phyloP scores from a whole-genome alignment of 2,329 filamentous ascomycete genomes.

The Paecilomyces sp. region DNA sequence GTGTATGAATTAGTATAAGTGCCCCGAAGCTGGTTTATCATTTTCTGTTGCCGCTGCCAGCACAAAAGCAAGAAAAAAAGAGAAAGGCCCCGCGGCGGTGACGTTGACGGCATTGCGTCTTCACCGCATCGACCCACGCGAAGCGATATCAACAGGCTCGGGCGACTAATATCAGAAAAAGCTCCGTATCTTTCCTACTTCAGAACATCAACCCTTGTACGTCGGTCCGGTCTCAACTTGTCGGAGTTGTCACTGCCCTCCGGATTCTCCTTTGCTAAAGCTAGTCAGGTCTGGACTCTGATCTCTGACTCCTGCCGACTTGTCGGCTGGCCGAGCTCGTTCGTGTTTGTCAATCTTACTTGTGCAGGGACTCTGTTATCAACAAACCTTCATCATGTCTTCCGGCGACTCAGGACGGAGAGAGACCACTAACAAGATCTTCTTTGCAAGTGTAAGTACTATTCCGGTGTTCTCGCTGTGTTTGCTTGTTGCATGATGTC shows the following conservation, averaged over 20 bases:
- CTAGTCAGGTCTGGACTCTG: not conserved
- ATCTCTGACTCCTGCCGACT: not conserved
- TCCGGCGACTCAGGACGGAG: slow-evolving; percentile 19
- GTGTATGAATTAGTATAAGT: not conserved
- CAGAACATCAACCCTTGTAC: slow-evolving; percentile 5
- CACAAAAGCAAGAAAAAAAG: not conserved
- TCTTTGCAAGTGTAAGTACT: slow-evolving; percentile 27
- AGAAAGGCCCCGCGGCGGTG: slow-evolving; percentile 11
- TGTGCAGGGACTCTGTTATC: not conserved
- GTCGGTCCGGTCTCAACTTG: slow-evolving; percentile 13
- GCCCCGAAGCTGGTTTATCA: no score
- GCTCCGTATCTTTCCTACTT: not conserved
- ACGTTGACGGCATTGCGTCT: slow-evolving; percentile 14
- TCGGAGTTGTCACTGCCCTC: not conserved
- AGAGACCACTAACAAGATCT: slow-evolving; percentile 27
- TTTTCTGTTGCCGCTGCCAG: not conserved
- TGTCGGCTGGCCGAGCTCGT: slow-evolving; percentile 5
- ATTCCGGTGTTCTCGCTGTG: slow-evolving; percentile 1
- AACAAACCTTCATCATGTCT: slow-evolving; percentile 18
- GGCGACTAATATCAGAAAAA: not conserved
- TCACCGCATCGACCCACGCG: slow-evolving; percentile 15
- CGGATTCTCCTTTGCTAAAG: not conserved
- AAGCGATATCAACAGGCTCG: not conserved
- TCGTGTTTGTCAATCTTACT: not conserved
- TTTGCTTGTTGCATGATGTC: not conserved